A percentile compares a stretch with the other conserved stretches of the same genome.
These are phyloP conservation scores for Vitis hybrid DNA, from an alignment of 177 flowering plant species.

Conservation along the genomic window DNA sequence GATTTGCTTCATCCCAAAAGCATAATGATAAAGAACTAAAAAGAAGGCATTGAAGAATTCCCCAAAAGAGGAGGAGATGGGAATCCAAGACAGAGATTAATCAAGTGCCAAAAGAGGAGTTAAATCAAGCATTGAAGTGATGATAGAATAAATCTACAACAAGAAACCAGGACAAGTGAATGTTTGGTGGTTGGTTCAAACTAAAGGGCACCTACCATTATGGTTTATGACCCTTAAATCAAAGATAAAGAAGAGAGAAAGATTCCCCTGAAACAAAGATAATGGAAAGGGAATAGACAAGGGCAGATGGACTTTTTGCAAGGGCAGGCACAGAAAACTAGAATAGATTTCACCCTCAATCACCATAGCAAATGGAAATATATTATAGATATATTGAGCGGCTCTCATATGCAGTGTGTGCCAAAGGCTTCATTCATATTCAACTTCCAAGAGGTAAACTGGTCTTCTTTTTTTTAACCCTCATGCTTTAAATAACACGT, in stretches of 20 bases:
- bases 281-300: constrained; percentile 9
- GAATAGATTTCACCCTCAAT: not conserved
- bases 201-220: constrained; percentile 10
- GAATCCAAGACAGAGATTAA: not conserved
- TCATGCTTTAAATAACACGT: not conserved
- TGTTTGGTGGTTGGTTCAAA: constrained; percentile 14
- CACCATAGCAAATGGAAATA: too few species aligned
- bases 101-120: not conserved
- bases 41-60: not conserved
- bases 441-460: too few species aligned
- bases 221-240: constrained; percentile 1
- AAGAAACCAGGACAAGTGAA: not conserved
- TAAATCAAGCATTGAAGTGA: not conserved
- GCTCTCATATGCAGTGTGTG: too few species aligned
- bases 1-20: too few species aligned
- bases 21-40: not conserved
- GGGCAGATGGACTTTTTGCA: constrained; percentile 21
- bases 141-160: not conserved
- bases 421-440: too few species aligned
- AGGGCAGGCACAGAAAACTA: constrained; percentile 29
- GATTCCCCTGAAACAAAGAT: constrained; percentile 9
- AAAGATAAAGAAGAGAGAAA: constrained; percentile 6
- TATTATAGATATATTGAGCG: too few species aligned
- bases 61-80: not conserved
- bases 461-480: not conserved